Conservation (phyloP, 148 eudicot species). For the Vaccinium darrowii region DNA sequence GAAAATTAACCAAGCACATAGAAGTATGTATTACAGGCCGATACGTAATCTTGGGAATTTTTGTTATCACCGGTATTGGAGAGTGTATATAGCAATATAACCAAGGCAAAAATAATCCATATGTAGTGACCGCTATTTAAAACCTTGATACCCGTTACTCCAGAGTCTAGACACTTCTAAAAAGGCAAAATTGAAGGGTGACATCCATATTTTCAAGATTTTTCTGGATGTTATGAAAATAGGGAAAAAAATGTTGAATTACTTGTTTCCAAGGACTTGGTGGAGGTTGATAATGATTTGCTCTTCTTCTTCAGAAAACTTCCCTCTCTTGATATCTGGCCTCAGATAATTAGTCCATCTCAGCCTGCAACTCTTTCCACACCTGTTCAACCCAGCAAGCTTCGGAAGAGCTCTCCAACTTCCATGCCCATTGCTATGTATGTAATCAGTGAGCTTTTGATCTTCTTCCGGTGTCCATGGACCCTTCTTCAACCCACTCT, state of each 20-base stretch:
- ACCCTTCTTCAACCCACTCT: slow-evolving; percentile 52
- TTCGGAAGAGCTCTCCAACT: slow-evolving; percentile 70
- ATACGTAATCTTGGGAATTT: too few relatives aligned
- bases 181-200: background rate
- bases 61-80: too few relatives aligned
- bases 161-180: too few relatives aligned
- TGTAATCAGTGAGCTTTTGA: slow-evolving; percentile 42
- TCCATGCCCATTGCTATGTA: slow-evolving; percentile 47
- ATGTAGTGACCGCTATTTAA: too few relatives aligned
- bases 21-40: too few relatives aligned
- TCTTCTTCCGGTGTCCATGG: slow-evolving; percentile 74
- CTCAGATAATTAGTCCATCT: slow-evolving; percentile 66
- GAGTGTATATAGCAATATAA: too few relatives aligned
- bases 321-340: slow-evolving; percentile 65
- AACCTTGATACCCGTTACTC: too few relatives aligned
- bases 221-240: background rate
- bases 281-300: slow-evolving; percentile 57
- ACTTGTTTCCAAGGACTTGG: slow-evolving; percentile 65
- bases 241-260: background rate
- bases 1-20: too few relatives aligned
- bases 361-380: slow-evolving; percentile 62
- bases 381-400: slow-evolving; percentile 53
- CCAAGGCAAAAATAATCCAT: too few relatives aligned
- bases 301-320: slow-evolving; percentile 55
- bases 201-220: background rate